These are phyloP conservation scores for Ceratocystiopsis sp. DNA, from an alignment of 2,329 filamentous ascomycete species.

Conservation along the genomic window DNA sequence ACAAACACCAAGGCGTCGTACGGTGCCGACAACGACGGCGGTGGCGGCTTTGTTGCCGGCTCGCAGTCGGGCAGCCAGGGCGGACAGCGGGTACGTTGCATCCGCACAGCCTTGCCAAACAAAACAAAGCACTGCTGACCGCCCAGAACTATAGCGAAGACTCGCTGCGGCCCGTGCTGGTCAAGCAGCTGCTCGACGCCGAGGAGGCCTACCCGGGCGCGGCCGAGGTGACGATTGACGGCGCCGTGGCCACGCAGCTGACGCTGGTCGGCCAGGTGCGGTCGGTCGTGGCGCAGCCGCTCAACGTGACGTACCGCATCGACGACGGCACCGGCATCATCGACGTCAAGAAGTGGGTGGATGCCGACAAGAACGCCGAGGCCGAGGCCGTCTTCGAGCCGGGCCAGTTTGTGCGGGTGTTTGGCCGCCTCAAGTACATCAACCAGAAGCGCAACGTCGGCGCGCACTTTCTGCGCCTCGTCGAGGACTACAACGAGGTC, in stretches of 20 bases:
- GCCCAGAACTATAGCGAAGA: constrained; percentile 55
- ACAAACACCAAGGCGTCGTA: constrained; percentile 28
- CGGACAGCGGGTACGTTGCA: not conserved
- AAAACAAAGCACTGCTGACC: not conserved
- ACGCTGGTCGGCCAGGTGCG: constrained; percentile 86
- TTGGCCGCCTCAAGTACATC: constrained; percentile 70
- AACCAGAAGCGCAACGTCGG: constrained; percentile 68
- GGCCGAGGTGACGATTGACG: constrained; percentile 66
- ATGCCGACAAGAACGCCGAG: constrained; percentile 38
- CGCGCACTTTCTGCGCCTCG: constrained; percentile 62
- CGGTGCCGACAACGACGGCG: constrained; percentile 38
- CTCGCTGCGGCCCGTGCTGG: constrained; percentile 79
- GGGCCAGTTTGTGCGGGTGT: constrained; percentile 72
- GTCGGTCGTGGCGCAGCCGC: constrained; percentile 68
- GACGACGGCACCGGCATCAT: constrained; percentile 90
- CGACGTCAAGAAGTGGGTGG: constrained; percentile 80
- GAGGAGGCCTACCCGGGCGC: constrained; percentile 54
- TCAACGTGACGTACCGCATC: constrained; percentile 80
- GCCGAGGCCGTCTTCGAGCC: constrained; percentile 36
- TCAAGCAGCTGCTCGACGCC: constrained; percentile 84
- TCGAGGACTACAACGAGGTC: constrained; percentile 81
- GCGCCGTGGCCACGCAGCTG: constrained; percentile 52
- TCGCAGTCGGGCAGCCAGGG: constrained; percentile 42
- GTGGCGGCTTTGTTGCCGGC: constrained; percentile 44
- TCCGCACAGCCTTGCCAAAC: too few relatives aligned